These are phyloP conservation scores for Gyrodon lividus DNA, from an alignment of 768 basidiomycete species.

Conservation along the genomic window DNA sequence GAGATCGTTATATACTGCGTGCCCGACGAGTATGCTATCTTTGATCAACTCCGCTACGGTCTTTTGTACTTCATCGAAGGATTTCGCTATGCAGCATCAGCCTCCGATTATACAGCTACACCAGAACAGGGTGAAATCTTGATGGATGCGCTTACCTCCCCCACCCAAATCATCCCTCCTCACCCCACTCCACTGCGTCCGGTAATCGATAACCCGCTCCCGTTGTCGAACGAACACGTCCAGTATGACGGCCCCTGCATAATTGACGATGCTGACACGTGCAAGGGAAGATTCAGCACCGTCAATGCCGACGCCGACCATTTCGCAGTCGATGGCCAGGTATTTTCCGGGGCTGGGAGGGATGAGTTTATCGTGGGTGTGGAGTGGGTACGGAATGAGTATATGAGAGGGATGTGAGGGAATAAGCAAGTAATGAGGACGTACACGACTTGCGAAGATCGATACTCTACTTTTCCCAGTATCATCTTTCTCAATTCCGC, in stretches of 20 bases:
- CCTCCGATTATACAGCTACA: not conserved
- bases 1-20: conserved; percentile 89
- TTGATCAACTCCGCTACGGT: conserved; percentile 73
- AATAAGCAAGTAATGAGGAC: conserved; percentile 19
- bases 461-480: conserved; percentile 43
- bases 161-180: conserved; percentile 69
- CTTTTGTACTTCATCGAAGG: conserved; percentile 79
- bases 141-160: conserved; percentile 39
- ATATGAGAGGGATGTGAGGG: not conserved
- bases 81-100: conserved; percentile 50
- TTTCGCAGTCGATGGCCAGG: conserved; percentile 92
- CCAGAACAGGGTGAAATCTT: no score
- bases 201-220: conserved; percentile 89
- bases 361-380: no score
- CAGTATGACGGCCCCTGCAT: conserved; percentile 71
- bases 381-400: conserved; percentile 2
- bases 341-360: conserved; percentile 63
- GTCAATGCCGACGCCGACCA: conserved; percentile 92
- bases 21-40: conserved; percentile 81
- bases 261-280: conserved; percentile 89
- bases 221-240: conserved; percentile 86
- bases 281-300: conserved; percentile 84
- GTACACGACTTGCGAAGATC: conserved; percentile 44
- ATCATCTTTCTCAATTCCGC: conserved; percentile 52
- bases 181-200: conserved; percentile 88